Conservation (phyloP, 208 protist species). For the Leishmania gerbilli region DNA sequence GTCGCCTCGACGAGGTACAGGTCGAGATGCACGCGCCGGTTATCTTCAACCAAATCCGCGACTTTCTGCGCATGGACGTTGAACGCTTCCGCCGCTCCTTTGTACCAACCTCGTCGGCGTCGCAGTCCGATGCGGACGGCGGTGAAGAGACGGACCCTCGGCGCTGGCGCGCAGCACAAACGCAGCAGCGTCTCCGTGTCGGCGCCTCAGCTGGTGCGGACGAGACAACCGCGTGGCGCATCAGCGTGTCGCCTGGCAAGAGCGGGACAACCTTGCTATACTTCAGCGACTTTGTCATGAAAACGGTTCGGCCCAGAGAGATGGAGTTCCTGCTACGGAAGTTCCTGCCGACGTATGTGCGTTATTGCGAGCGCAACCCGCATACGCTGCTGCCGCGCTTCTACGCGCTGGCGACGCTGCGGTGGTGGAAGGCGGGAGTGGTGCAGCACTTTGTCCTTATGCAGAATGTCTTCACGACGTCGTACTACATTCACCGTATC, state of each 20-base stretch:
- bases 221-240: slow-evolving; percentile 57
- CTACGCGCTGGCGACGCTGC: slow-evolving; percentile 78
- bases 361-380: slow-evolving; percentile 81
- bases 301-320: slow-evolving; percentile 82
- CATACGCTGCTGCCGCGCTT: slow-evolving; percentile 88
- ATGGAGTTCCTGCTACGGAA: slow-evolving; percentile 65
- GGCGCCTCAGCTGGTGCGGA: slow-evolving; percentile 11
- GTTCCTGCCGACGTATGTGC: slow-evolving; percentile 75
- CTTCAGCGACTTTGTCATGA: slow-evolving; percentile 91
- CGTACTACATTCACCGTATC: slow-evolving; percentile 88
- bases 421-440: slow-evolving; percentile 51
- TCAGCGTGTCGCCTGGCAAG: slow-evolving; percentile 84
- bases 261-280: slow-evolving; percentile 86
- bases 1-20: slow-evolving; percentile 68
- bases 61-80: slow-evolving; percentile 62
- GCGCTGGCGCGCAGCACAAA: slow-evolving; percentile 3
- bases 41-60: slow-evolving; percentile 81
- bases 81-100: slow-evolving; percentile 47
- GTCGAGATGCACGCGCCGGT: slow-evolving; percentile 75
- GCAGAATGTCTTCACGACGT: slow-evolving; percentile 92
- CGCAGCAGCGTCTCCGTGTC: slow-evolving; percentile 13
- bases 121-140: not conserved
- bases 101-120: not conserved
- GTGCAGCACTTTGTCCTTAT: slow-evolving; percentile 89
- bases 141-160: not conserved